Conservation (phyloP, 306 rosid species). For the Ormosia emarginata region DNA sequence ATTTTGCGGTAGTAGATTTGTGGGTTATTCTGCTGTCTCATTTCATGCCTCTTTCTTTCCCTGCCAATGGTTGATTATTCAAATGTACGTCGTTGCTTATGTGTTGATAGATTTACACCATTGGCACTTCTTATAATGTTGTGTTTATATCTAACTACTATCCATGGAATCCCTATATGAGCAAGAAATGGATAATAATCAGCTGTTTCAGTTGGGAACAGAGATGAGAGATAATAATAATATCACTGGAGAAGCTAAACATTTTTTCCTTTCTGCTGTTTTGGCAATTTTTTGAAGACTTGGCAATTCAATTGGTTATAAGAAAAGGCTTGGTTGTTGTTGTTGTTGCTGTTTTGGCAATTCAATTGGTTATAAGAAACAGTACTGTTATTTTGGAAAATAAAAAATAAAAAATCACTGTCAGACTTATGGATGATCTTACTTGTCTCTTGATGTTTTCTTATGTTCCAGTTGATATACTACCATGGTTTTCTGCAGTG, state of each 20-base stretch:
- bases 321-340: no score
- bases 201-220: conserved; percentile 4
- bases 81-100: neutral
- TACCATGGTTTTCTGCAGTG: conserved; percentile 83
- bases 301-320: neutral
- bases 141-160: neutral
- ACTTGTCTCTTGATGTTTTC: conserved; percentile 43
- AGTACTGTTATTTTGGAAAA: neutral
- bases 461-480: conserved; percentile 78
- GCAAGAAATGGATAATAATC: neutral
- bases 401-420: neutral
- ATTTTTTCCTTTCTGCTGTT: neutral
- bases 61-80: neutral
- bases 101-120: neutral
- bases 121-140: neutral
- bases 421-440: conserved; percentile 25
- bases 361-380: neutral
- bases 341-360: conserved; percentile 1
- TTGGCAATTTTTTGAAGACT: no score
- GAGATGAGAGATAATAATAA: neutral
- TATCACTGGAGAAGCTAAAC: neutral
- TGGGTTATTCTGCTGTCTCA: neutral
- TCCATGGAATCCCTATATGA: neutral
- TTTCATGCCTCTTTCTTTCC: conserved; percentile 11
- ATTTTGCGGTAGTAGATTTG: neutral